Evolutionary conservation across 352 stramenopile genomes (phyloP), one percentile per base, ranked within the genome.

Genomic region (Phytophthora cactorum): DNA sequence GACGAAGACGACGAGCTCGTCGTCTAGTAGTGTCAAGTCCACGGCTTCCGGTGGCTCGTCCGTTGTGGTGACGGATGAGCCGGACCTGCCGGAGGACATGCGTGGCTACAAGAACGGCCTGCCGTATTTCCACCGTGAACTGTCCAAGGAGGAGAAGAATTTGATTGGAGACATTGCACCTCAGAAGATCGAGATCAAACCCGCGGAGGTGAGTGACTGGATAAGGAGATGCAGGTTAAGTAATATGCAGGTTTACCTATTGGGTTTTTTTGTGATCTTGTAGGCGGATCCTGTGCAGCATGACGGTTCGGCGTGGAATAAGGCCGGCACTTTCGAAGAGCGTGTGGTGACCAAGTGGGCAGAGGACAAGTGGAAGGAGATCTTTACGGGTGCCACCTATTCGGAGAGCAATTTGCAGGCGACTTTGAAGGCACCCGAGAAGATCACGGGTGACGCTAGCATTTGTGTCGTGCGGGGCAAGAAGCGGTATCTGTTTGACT

Each of bases 101-200:
- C 78, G 81, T 25, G 87, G 87, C 22, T 95, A 95, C 75, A 93
- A 93, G 81, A 93, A 95, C 58, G 87, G 87, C 0, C 31, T 93
- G 50, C 87, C 87, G 27, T 99, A 98, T 70, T 99, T 99, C 79
- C 97, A 99, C 75, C 94, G 97, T 63, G 97, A 99, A 74, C 77
- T 99, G 36, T 96, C 91, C 9, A 95, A 98, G 69, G 89, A 99
- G 62, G 94, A 97, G 38, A 98, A 98, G 71, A 84, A 75, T 45
- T 92, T 99, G 73, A 98, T 98, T 61, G 97, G 98, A 58, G 98
- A 99, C 75, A 98, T 95, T 65, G 86, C 87, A 34, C 90, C 88
- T 0, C 88, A 96, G 76, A 93, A 94, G 70, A 88, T 94, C 36
- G 81, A 89, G 52, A 54, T 71, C 1, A 75, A 79, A 12, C 75